phyloP scores from a whole-genome alignment of 2,329 filamentous ascomycete genomes.

The Aspergillus sp. region DNA sequence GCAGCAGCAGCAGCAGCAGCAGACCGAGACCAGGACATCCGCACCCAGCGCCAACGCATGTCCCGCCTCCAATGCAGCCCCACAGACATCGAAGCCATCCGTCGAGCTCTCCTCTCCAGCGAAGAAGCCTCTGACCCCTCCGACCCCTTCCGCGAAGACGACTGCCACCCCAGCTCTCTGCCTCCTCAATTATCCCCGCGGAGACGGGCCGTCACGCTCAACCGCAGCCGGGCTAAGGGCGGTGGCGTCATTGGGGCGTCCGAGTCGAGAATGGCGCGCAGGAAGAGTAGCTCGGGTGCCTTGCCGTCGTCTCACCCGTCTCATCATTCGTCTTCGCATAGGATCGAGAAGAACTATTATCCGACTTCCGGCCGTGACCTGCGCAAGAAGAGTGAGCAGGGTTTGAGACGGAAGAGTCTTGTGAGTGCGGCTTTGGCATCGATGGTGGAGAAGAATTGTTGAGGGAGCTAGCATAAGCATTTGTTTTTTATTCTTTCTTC shows the following conservation, averaged over 20 bases:
- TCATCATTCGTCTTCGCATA: conserved; percentile 9
- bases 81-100: conserved; percentile 31
- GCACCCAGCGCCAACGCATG: conserved; percentile 35
- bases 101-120: conserved; percentile 26
- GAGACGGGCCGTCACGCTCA: conserved; percentile 21
- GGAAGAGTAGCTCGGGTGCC: conserved; percentile 23
- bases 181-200: conserved; percentile 29
- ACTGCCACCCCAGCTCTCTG: conserved; percentile 35
- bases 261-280: conserved; percentile 10
- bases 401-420: conserved; percentile 31
- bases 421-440: conserved; percentile 35
- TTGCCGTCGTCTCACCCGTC: conserved; percentile 9
- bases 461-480: not conserved
- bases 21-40: conserved; percentile 14
- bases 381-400: conserved; percentile 31
- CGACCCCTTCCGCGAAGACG: conserved; percentile 19
- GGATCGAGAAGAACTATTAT: conserved; percentile 31
- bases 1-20: not conserved
- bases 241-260: not conserved
- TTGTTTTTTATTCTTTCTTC: not conserved
- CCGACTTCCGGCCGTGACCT: conserved; percentile 16
- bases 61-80: conserved; percentile 36
- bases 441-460: conserved; percentile 20
- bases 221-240: conserved; percentile 23
- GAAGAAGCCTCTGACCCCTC: conserved; percentile 15